Conservation (phyloP, 2,329 filamentous ascomycete genomes). For the Nemania abortiva region DNA sequence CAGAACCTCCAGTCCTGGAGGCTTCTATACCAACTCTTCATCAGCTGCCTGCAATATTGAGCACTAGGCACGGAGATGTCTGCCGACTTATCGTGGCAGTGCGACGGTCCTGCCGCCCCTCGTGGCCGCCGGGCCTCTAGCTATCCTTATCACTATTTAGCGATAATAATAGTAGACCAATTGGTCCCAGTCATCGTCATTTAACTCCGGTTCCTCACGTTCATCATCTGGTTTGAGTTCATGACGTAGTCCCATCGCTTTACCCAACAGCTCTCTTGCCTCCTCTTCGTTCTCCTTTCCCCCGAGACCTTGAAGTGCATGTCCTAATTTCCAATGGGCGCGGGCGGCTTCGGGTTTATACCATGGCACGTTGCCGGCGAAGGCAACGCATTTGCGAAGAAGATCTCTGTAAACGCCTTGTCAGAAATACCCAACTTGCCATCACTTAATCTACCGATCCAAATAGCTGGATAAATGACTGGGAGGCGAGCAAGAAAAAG, state of each 20-base stretch:
- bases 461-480: neutral
- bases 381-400: neutral
- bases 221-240: neutral
- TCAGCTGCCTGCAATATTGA: no score
- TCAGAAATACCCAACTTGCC: neutral
- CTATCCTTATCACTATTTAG: neutral
- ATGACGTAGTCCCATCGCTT: neutral
- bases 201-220: neutral
- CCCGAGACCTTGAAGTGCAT: neutral
- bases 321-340: neutral
- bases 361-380: neutral
- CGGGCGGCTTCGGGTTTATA: neutral
- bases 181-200: neutral
- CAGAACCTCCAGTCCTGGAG: no score
- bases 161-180: slow-evolving; percentile 4
- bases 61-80: no score
- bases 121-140: neutral
- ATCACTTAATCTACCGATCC: neutral
- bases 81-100: no score
- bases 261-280: neutral
- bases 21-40: no score
- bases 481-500: neutral
- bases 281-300: neutral
- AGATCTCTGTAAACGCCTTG: neutral
- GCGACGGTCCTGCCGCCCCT: no score